Percentiles rank a stretch among this genome's conserved stretches.
Conservation (phyloP, 2,329 filamentous ascomycete genomes). For the Aureobasidium sp. region DNA sequence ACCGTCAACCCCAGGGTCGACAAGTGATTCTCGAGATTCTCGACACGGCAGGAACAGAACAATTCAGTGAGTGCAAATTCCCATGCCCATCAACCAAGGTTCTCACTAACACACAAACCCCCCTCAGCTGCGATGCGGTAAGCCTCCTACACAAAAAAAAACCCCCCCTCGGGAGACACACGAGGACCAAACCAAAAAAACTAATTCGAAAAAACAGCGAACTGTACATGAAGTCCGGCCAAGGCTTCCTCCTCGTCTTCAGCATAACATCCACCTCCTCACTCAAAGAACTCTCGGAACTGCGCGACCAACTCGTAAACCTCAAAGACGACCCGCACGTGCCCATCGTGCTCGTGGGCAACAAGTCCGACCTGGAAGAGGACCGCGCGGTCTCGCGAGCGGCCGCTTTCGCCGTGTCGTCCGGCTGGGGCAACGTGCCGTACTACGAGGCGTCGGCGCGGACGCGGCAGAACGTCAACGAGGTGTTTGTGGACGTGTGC, state of each 20-base stretch:
- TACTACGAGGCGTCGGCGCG: slow-evolving; percentile 88
- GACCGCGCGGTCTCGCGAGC: slow-evolving; percentile 69
- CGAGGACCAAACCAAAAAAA: no score
- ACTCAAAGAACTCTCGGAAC: slow-evolving; percentile 68
- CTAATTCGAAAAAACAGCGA: no score
- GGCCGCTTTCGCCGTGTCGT: slow-evolving; percentile 74
- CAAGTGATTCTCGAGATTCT: slow-evolving; percentile 87
- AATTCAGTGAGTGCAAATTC: slow-evolving; percentile 62
- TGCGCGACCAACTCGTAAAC: slow-evolving; percentile 81
- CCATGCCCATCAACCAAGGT: slow-evolving; percentile 12
- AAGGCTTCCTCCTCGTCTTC: slow-evolving; percentile 86
- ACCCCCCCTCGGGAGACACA: no score
- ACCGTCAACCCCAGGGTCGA: slow-evolving; percentile 51
- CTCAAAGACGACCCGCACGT: slow-evolving; percentile 69
- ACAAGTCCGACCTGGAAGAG: slow-evolving; percentile 85
- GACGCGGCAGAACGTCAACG: slow-evolving; percentile 77
- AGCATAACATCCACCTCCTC: slow-evolving; percentile 80
- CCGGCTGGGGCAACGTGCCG: slow-evolving; percentile 74
- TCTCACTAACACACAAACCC: slow-evolving; percentile 8
- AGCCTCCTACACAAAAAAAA: not conserved
- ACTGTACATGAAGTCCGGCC: slow-evolving; percentile 86
- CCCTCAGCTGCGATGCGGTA: slow-evolving; percentile 49
- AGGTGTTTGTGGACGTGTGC: slow-evolving; percentile 56
- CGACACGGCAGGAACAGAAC: slow-evolving; percentile 84
- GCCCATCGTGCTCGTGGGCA: slow-evolving; percentile 83